Conservation (phyloP, 352 stramenopile genomes). For the Globisporangium splendens region DNA sequence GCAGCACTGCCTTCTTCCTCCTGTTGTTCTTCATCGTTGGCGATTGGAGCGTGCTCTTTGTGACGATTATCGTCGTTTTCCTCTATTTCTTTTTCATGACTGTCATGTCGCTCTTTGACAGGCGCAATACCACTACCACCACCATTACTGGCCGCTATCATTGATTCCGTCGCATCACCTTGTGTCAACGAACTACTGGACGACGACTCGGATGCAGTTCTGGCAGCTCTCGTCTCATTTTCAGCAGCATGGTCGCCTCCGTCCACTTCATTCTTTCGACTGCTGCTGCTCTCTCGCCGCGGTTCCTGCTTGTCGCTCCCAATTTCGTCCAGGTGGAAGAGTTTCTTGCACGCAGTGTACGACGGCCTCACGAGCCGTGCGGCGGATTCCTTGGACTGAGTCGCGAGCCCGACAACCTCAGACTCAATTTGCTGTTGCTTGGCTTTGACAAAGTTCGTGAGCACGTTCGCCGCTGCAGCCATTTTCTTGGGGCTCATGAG, state of each 20-base stretch:
- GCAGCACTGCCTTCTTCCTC: too few relatives aligned
- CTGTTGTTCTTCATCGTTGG: too few relatives aligned
- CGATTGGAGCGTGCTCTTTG: background rate
- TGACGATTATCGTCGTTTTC: background rate
- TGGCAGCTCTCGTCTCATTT: background rate
- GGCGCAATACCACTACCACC: background rate
- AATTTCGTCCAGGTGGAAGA: conserved; percentile 17
- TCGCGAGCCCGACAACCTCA: conserved; percentile 29
- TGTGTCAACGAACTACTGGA: conserved; percentile 3
- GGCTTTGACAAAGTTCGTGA: conserved; percentile 37
- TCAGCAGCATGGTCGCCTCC: background rate
- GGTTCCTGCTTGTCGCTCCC: background rate
- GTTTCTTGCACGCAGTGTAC: conserved; percentile 30
- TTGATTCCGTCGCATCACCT: background rate
- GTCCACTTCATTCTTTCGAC: background rate
- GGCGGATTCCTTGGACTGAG: conserved; percentile 37
- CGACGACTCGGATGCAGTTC: conserved; percentile 3
- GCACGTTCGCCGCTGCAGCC: conserved; percentile 26
- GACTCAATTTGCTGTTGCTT: conserved; percentile 36
- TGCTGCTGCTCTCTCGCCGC: background rate
- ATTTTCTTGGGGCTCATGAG: conserved; percentile 23
- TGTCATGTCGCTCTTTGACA: background rate
- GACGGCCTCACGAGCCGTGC: conserved; percentile 28
- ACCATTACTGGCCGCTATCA: too few relatives aligned
- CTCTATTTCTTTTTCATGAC: background rate